Percentiles rank a stretch among this genome's conserved stretches.
These are phyloP conservation scores for Eucalyptus dawsonii DNA, from an alignment of 345 rosid genomes.

Conservation along the genomic window DNA sequence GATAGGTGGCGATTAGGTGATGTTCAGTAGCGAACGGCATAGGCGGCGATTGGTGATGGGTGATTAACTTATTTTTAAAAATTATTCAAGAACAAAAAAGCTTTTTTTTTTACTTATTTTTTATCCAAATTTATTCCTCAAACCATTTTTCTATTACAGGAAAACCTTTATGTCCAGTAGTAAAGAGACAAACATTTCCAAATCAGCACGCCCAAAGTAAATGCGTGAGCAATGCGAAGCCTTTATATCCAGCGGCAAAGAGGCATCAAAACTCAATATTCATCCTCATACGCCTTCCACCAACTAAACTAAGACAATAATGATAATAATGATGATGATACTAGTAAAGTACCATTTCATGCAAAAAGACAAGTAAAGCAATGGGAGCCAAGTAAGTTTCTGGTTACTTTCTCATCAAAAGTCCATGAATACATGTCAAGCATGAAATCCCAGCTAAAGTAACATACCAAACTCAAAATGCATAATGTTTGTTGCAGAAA, in stretches of 20 bases:
- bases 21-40: fast-evolving
- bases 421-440: too few species aligned
- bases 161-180: too few species aligned
- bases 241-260: neutral
- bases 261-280: neutral
- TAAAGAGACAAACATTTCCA: neutral
- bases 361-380: neutral
- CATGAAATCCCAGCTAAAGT: neutral
- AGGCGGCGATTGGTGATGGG: too few species aligned
- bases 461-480: neutral
- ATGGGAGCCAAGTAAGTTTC: neutral
- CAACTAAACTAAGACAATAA: neutral
- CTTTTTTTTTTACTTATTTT: too few species aligned
- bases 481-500: neutral
- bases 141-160: too few species aligned
- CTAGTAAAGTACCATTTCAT: neutral
- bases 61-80: too few species aligned
- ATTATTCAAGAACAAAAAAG: too few species aligned
- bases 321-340: too few species aligned
- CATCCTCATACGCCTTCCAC: neutral
- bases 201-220: neutral
- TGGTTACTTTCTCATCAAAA: neutral
- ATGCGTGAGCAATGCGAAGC: neutral
- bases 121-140: too few species aligned
- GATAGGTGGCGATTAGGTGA: too few species aligned